A percentile compares a stretch with the other conserved stretches of the same genome.
phyloP scores from a whole-genome alignment of 1,284 basidiomycete genomes.

The Sporisorium exsertum region DNA sequence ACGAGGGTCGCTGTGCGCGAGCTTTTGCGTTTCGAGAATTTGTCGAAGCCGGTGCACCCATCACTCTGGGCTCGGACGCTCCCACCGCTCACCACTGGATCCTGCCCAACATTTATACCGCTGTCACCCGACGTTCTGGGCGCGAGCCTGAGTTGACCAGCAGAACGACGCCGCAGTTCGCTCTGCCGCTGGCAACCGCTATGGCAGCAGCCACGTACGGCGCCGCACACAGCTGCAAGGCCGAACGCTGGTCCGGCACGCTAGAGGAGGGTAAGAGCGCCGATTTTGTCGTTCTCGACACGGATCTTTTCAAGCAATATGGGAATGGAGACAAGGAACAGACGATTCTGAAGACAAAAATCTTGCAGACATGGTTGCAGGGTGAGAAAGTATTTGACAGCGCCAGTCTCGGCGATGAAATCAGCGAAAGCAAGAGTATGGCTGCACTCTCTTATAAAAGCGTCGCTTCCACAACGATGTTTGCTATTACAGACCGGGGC shows the following conservation, averaged over 20 bases:
- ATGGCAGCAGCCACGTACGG: slow-evolving; percentile 44
- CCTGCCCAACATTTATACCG: slow-evolving; percentile 48
- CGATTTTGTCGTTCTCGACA: slow-evolving; percentile 51
- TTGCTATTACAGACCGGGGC: background rate
- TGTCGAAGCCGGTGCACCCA: slow-evolving; percentile 42
- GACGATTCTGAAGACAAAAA: slow-evolving; percentile 35
- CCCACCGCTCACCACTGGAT: slow-evolving; percentile 46
- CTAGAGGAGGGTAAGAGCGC: slow-evolving; percentile 46
- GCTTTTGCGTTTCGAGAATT: slow-evolving; percentile 52
- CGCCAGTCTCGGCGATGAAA: background rate
- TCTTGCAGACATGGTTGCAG: slow-evolving; percentile 47
- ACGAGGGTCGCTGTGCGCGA: slow-evolving; percentile 38
- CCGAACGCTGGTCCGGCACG: slow-evolving; percentile 36
- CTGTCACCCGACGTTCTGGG: slow-evolving; percentile 39
- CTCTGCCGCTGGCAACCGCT: slow-evolving; percentile 43
- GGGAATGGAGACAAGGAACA: slow-evolving; percentile 33
- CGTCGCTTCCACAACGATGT: background rate
- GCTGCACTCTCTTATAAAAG: slow-evolving; percentile 1
- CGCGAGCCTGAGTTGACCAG: slow-evolving; percentile 26
- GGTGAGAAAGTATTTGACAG: slow-evolving; percentile 36
- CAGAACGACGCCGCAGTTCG: slow-evolving; percentile 47
- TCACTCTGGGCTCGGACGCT: slow-evolving; percentile 48
- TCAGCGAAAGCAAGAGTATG: background rate
- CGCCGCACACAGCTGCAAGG: slow-evolving; percentile 47
- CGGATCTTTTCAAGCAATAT: slow-evolving; percentile 41